Evolutionary conservation across 768 basidiomycete species (phyloP).

Genomic region (Tricholomella constricta): DNA sequence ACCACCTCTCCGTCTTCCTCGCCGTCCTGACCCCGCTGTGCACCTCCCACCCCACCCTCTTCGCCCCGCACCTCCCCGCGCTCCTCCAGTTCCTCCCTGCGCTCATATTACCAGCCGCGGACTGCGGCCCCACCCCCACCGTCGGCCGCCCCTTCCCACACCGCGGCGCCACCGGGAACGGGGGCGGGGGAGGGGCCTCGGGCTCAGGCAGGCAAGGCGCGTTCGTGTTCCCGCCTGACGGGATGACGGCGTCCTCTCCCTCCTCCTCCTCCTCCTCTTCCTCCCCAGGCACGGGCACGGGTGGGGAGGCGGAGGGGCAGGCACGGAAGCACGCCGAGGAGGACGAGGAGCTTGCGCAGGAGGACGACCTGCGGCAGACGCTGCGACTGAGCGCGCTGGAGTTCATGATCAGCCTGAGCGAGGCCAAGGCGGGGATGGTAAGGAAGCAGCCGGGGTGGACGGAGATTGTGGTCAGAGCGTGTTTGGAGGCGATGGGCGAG

Average conservation of each 20-base stretch:
- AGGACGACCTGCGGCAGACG: constrained; percentile 67
- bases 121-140: constrained; percentile 53
- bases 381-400: constrained; percentile 76
- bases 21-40: constrained; percentile 71
- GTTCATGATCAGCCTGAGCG: constrained; percentile 80
- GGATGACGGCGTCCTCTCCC: too few species aligned
- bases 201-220: constrained; percentile 31
- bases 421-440: constrained; percentile 72
- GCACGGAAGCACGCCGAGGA: constrained; percentile 30
- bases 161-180: constrained; percentile 13
- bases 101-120: constrained; percentile 62
- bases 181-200: not conserved
- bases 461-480: constrained; percentile 67
- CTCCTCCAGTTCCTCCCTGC: constrained; percentile 71
- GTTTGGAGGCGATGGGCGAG: constrained; percentile 82
- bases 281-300: too few species aligned
- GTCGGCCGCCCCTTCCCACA: constrained; percentile 46
- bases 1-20: constrained; percentile 65
- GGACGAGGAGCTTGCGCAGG: constrained; percentile 37
- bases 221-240: constrained; percentile 47
- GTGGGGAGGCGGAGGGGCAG: constrained; percentile 29
- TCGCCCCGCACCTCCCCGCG: constrained; percentile 67
- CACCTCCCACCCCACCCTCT: constrained; percentile 66
- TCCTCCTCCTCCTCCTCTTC: too few species aligned
- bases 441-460: constrained; percentile 72